Conservation (phyloP, 495 filamentous ascomycete species). For the Neurospora discreta region DNA sequence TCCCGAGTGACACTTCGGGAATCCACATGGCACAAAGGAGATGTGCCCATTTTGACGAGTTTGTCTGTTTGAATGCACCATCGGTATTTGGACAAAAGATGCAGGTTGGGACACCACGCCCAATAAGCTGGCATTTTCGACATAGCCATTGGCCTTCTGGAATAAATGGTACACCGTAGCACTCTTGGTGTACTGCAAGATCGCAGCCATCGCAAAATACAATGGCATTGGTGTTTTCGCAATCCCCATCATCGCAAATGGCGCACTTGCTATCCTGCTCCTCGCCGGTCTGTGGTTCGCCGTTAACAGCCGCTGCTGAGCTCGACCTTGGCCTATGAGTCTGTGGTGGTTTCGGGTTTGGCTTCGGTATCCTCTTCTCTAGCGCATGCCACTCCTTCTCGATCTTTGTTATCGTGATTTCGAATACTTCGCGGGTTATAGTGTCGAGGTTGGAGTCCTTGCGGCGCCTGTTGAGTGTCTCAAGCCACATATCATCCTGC, state of each 20-base stretch:
- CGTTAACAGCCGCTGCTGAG: conserved; percentile 84
- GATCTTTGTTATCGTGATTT: conserved; percentile 96
- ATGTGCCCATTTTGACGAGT: conserved; percentile 90
- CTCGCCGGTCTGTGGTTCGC: conserved; percentile 75
- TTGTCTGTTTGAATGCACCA: conserved; percentile 97
- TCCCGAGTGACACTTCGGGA: conserved; percentile 90
- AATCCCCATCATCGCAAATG: conserved; percentile 96
- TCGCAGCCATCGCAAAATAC: conserved; percentile 99
- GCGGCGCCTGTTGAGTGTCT: conserved; percentile 67
- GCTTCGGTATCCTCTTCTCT: conserved; percentile 92
- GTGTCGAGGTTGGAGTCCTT: conserved; percentile 59
- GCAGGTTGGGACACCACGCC: conserved; percentile 83
- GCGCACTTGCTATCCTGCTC: conserved; percentile 97
- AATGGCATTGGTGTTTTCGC: conserved; percentile 99
- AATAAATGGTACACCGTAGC: conserved; percentile 97
- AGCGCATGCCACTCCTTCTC: conserved; percentile 97
- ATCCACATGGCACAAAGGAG: conserved; percentile 97
- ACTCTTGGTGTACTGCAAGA: conserved; percentile 95
- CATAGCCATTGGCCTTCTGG: conserved; percentile 98
- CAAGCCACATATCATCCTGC: conserved; percentile 94
- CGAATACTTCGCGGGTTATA: conserved; percentile 87
- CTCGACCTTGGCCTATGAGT: conserved; percentile 83
- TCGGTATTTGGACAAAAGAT: conserved; percentile 98
- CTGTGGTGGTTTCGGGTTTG: conserved; percentile 88
- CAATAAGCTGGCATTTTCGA: conserved; percentile 91